A percentile compares a stretch with the other conserved stretches of the same genome.
These are phyloP conservation scores for Phyllosticta citribraziliensis DNA, from an alignment of 2,329 filamentous ascomycete genomes.

Conservation along the genomic window DNA sequence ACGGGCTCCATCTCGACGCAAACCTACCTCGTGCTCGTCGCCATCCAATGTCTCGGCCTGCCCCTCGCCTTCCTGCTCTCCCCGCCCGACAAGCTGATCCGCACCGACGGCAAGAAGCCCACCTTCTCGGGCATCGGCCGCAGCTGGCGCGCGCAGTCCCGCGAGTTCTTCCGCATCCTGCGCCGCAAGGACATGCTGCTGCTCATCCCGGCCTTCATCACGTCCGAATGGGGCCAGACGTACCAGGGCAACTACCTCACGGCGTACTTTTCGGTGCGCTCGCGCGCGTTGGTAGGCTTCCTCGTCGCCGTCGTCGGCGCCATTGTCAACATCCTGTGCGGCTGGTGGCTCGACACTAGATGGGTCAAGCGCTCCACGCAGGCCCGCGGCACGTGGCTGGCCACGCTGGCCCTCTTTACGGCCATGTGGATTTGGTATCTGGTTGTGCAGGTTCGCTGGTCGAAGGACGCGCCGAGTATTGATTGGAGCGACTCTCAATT, in stretches of 20 bases:
- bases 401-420: constrained; percentile 35
- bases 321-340: constrained; percentile 39
- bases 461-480: constrained; percentile 21
- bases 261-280: constrained; percentile 43
- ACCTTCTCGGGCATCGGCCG: background rate
- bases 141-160: constrained; percentile 25
- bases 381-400: constrained; percentile 18
- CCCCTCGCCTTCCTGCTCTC: constrained; percentile 38
- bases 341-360: constrained; percentile 40
- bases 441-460: constrained; percentile 26
- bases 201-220: constrained; percentile 40
- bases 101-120: constrained; percentile 27
- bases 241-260: constrained; percentile 45
- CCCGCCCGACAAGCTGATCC: constrained; percentile 37
- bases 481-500: constrained; percentile 39
- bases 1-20: constrained; percentile 38
- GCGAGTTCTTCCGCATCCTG: constrained; percentile 23
- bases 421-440: constrained; percentile 41
- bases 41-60: constrained; percentile 37
- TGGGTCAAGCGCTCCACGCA: constrained; percentile 30
- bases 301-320: constrained; percentile 38
- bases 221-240: constrained; percentile 43
- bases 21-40: constrained; percentile 32
- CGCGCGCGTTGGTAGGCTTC: constrained; percentile 37
- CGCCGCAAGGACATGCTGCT: constrained; percentile 38